These are phyloP conservation scores for Cerioporus squamosus DNA, from an alignment of 1,284 basidiomycete species.

Conservation along the genomic window DNA sequence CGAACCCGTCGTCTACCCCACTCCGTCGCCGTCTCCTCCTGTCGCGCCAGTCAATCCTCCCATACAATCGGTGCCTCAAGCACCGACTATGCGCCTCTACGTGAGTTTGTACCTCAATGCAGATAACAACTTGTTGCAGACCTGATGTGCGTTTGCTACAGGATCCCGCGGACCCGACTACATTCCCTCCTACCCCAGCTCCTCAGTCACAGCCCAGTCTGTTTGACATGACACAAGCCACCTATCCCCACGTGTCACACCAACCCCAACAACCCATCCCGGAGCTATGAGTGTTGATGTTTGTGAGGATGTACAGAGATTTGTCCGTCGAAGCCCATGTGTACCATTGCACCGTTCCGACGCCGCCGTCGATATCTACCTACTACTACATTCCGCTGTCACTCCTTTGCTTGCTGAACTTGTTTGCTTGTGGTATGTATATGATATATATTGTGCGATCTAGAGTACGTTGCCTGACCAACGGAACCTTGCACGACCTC, in stretches of 20 bases:
- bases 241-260: not conserved
- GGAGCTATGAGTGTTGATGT: not conserved
- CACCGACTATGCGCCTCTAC: conserved; percentile 1
- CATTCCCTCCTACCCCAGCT: conserved; percentile 10
- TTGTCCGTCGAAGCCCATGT: too few species aligned
- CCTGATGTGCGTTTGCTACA: not conserved
- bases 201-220: not conserved
- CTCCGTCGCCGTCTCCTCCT: not conserved
- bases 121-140: not conserved
- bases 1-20: not conserved
- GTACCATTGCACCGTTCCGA: too few species aligned
- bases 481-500: too few species aligned
- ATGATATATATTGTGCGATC: too few species aligned
- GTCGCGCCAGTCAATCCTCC: not conserved
- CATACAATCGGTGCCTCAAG: not conserved
- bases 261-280: not conserved
- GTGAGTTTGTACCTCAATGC: not conserved
- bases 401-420: too few species aligned
- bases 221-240: not conserved
- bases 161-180: conserved; percentile 12
- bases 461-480: not conserved
- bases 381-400: too few species aligned
- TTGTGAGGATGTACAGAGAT: too few species aligned
- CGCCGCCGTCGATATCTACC: too few species aligned
- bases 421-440: too few species aligned